A percentile compares a stretch with the other conserved stretches of the same genome.
phyloP scores from a whole-genome alignment of 495 filamentous ascomycete species.

The Aspergillus funiculosus region DNA sequence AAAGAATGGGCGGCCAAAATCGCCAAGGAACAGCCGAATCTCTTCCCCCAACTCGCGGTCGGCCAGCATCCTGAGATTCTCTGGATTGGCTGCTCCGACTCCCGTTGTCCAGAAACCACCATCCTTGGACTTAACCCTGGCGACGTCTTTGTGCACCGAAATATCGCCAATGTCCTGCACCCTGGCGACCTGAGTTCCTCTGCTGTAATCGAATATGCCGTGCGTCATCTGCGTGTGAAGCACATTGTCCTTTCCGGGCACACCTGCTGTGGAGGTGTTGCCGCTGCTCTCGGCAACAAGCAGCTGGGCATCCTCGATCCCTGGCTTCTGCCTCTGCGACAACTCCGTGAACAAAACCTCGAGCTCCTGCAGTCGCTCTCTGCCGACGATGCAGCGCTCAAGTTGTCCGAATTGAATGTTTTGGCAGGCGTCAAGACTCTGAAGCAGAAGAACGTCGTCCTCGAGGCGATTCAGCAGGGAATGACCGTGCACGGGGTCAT shows the following conservation, averaged over 20 bases:
- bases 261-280: conserved; percentile 72
- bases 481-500: conserved; percentile 67
- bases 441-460: conserved; percentile 53
- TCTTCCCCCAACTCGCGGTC: conserved; percentile 62
- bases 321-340: conserved; percentile 70
- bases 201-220: conserved; percentile 80
- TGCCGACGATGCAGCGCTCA: conserved; percentile 40
- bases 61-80: conserved; percentile 75
- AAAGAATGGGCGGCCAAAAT: conserved; percentile 66
- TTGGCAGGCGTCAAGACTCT: conserved; percentile 57
- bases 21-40: conserved; percentile 58
- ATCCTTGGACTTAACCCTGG: conserved; percentile 75
- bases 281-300: conserved; percentile 59
- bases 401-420: conserved; percentile 65
- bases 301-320: conserved; percentile 74
- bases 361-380: conserved; percentile 44
- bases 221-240: conserved; percentile 66
- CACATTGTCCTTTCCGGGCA: conserved; percentile 85
- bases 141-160: conserved; percentile 90
- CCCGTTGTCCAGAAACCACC: conserved; percentile 81
- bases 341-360: conserved; percentile 51
- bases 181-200: conserved; percentile 68
- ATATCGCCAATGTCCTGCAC: conserved; percentile 86
- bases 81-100: conserved; percentile 92
- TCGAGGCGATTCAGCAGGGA: conserved; percentile 62